Evolutionary conservation across 305 asterid species (phyloP).

Genomic region (Plantago coronopus): DNA sequence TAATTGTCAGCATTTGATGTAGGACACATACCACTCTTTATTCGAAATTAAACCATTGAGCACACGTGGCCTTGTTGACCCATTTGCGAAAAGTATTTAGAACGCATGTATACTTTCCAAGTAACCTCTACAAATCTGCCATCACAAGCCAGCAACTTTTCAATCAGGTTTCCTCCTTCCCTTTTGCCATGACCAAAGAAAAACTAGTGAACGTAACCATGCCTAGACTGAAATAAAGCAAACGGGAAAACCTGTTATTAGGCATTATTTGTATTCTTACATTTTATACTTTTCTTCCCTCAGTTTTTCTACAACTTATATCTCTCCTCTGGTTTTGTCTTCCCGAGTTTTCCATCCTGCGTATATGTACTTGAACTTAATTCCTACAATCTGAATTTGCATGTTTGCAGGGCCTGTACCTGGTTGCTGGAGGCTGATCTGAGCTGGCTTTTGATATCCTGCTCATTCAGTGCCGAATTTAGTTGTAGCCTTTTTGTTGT

Average conservation of each 20-base stretch:
- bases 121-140: neutral
- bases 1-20: neutral
- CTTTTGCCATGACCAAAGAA: neutral
- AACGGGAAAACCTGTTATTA: neutral
- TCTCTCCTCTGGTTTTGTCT: no score
- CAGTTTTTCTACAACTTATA: no score
- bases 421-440: neutral
- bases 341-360: no score
- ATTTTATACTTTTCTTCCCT: no score
- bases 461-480: neutral
- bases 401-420: conserved; percentile 1
- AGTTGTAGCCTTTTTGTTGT: neutral
- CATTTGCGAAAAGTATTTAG: neutral
- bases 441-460: neutral
- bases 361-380: no score
- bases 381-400: neutral
- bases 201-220: neutral
- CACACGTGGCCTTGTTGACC: neutral
- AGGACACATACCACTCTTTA: no score
- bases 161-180: neutral
- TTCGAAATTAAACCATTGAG: neutral
- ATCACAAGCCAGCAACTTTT: neutral
- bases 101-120: neutral
- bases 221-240: neutral
- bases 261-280: no score